phyloP scores from a whole-genome alignment of 2,329 filamentous ascomycete species.

The Mollisiaceae sp. region DNA sequence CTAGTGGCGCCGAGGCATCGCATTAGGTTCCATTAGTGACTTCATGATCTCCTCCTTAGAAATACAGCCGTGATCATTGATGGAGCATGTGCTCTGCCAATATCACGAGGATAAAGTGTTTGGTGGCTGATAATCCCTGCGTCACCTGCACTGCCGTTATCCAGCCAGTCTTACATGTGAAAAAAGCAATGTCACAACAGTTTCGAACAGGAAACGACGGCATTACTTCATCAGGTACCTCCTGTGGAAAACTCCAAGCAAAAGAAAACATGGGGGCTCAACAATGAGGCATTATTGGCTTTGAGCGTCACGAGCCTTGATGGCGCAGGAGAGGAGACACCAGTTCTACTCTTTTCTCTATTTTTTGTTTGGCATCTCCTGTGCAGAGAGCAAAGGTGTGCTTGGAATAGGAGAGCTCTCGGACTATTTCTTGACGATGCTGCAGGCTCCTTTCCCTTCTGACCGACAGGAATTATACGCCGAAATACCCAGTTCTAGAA shows the following conservation, averaged over 20 bases:
- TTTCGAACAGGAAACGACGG: background rate
- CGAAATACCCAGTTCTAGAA: too few relatives aligned
- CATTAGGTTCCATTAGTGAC: background rate
- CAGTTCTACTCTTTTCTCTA: background rate
- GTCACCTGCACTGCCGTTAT: slow-evolving; percentile 4
- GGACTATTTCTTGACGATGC: too few relatives aligned
- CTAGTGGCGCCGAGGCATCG: background rate
- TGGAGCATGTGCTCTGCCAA: slow-evolving; percentile 2
- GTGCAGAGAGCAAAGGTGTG: too few relatives aligned
- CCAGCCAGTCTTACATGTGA: background rate
- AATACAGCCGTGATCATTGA: background rate
- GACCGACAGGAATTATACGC: too few relatives aligned
- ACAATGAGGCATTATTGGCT: background rate
- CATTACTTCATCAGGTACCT: background rate
- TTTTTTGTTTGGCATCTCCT: too few relatives aligned
- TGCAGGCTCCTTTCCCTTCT: too few relatives aligned
- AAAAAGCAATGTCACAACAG: background rate
- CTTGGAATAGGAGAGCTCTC: too few relatives aligned
- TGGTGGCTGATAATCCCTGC: slow-evolving; percentile 2
- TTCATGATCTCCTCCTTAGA: slow-evolving; percentile 3
- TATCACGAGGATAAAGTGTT: slow-evolving; percentile 7
- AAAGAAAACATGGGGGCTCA: background rate
- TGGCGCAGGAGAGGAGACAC: background rate
- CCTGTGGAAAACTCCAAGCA: background rate
- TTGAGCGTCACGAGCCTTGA: background rate